Base-by-base conservation (phyloP, 495 filamentous ascomycete species). In the Penicillium diatomitis region DNA sequence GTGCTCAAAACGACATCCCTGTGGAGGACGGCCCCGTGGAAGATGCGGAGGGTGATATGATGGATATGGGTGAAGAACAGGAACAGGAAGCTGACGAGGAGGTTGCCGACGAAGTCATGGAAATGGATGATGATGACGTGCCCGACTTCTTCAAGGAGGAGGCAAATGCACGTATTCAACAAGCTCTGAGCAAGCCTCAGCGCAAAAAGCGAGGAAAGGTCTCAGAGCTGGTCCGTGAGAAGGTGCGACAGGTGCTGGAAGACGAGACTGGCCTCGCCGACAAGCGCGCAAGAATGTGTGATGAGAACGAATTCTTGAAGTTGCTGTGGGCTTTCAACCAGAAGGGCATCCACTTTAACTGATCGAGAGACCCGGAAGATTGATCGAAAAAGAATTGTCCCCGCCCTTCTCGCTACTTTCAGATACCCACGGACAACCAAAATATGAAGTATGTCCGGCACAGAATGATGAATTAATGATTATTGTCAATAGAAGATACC, bases 331-430 rank as follows among this genome's bases (percentile, higher is more conserved):
- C 80, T 32, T 90, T 95, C 67, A 94, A 95, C 63, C 78, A 87
- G 49, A 87, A 95, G 60, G 88, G 88, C 10, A 91, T 96, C 51
- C 90, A 95, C 71, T 97, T 97, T 72, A 87, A 80, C 46, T 95
- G 70, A 80, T 46, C 38, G 47, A 44, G 32, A 49, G 8, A 27
- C 2, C 20, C 10, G 20, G 20, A 20, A 20, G 20, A 20, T 20
- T 20, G 20, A 20, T 20, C 20, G 20, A 20, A 20, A 20, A 20
- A 20, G 20, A 20, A 20, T 20, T 20, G 20, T 20, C 20, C 20
- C 20, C 20, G 20, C 20, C 20, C 20, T 20, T 41, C 8, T 39
- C 46, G 40, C 47, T 28, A 53, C 29, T 40, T 12, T 10, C 41
- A 44, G n/a, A 44, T 44, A 32, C 41, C 51, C 42, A 35, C 8